phyloP scores from a whole-genome alignment of 805 yeast species.

The Starmerella gropengiesseri region DNA sequence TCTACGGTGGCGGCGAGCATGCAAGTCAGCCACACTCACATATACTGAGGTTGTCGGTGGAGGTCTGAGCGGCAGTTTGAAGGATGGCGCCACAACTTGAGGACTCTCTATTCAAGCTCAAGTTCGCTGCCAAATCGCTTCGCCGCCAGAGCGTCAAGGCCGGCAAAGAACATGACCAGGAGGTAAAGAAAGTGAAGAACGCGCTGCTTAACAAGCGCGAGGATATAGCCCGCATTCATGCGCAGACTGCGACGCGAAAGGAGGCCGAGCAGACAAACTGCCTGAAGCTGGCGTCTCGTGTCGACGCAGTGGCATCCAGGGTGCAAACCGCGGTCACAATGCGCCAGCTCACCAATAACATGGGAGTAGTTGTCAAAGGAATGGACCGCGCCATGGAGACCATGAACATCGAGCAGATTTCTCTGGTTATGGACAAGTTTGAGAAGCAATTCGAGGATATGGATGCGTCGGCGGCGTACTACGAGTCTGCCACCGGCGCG shows the following conservation, averaged over 20 bases:
- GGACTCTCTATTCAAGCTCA: conserved; percentile 26
- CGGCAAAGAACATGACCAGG: conserved; percentile 77
- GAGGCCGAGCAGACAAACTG: conserved; percentile 75
- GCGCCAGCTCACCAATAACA: conserved; percentile 88
- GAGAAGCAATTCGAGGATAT: conserved; percentile 92
- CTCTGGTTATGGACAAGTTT: conserved; percentile 93
- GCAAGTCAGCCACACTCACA: not conserved
- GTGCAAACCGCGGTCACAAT: conserved; percentile 97
- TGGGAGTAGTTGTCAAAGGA: conserved; percentile 85
- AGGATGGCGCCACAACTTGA: conserved; percentile 24
- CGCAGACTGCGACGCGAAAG: conserved; percentile 91
- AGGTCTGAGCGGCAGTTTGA: not conserved
- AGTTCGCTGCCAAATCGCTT: conserved; percentile 88
- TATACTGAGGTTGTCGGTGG: not conserved
- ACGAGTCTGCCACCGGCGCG: conserved; percentile 79
- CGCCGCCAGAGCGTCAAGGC: conserved; percentile 83
- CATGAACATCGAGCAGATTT: conserved; percentile 88
- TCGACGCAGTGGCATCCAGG: conserved; percentile 91
- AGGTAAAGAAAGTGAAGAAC: conserved; percentile 80
- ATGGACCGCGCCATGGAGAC: conserved; percentile 94
- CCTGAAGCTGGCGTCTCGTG: conserved; percentile 70
- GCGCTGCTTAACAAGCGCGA: conserved; percentile 75
- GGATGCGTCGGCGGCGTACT: conserved; percentile 86
- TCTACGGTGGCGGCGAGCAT: too few species aligned
- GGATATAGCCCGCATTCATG: conserved; percentile 88